These are phyloP conservation scores for Taiozyma sp. DNA, from an alignment of 1,139 yeast genomes.

Conservation along the genomic window DNA sequence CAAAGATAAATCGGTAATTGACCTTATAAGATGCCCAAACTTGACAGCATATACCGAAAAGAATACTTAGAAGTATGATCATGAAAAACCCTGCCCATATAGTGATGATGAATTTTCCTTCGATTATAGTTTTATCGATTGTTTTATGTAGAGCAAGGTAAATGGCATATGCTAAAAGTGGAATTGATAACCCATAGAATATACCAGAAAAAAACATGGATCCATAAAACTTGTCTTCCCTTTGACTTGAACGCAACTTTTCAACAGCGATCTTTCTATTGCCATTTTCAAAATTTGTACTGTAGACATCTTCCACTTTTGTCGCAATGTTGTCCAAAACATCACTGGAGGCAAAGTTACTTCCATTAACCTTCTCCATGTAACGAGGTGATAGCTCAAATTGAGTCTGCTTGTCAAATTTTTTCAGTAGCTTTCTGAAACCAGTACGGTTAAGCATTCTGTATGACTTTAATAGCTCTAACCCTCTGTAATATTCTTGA, in stretches of 20 bases:
- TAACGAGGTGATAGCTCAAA: slow-evolving; percentile 46
- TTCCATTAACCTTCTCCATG: slow-evolving; percentile 50
- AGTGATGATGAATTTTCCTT: slow-evolving; percentile 62
- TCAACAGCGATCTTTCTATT: slow-evolving; percentile 75
- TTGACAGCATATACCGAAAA: slow-evolving; percentile 65
- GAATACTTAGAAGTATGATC: slow-evolving; percentile 49
- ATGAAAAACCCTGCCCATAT: slow-evolving; percentile 91
- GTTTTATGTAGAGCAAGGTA: slow-evolving; percentile 28
- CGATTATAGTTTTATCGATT: slow-evolving; percentile 35
- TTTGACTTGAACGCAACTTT: slow-evolving; percentile 51
- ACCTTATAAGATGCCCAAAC: slow-evolving; percentile 74
- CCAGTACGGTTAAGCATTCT: slow-evolving; percentile 81
- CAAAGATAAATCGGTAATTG: slow-evolving; percentile 89
- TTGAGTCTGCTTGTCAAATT: slow-evolving; percentile 73
- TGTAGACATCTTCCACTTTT: slow-evolving; percentile 64
- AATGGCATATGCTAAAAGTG: slow-evolving; percentile 36
- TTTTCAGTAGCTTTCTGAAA: slow-evolving; percentile 81
- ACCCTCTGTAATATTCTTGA: slow-evolving; percentile 72
- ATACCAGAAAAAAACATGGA: slow-evolving; percentile 59
- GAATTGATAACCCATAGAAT: slow-evolving; percentile 65
- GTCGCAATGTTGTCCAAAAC: slow-evolving; percentile 56
- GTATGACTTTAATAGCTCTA: slow-evolving; percentile 75
- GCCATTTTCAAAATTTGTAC: slow-evolving; percentile 64
- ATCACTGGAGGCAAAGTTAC: slow-evolving; percentile 63
- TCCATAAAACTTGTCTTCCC: slow-evolving; percentile 35